Evolutionary conservation across 2,329 filamentous ascomycete genomes (phyloP), one percentile per base, ranked within the genome.

Genomic region (Fusarium protoensiforme): DNA sequence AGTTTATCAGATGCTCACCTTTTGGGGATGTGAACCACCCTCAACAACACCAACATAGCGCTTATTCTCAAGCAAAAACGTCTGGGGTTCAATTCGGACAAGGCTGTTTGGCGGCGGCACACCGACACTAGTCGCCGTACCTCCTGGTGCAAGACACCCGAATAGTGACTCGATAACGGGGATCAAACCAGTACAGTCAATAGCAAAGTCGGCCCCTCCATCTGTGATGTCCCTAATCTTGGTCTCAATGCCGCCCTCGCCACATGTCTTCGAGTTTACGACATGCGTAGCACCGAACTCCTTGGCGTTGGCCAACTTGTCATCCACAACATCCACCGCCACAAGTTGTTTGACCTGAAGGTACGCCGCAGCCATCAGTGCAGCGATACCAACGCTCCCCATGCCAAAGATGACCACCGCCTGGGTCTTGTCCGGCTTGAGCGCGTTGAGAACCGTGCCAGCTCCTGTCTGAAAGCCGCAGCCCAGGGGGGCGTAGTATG

Each of bases 401-500:
- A 69, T 51, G 2, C 67, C 67, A 36, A 69, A 69, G 2, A 69
- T 69, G 2, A 60, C 67, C 0, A 69, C 56, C 1, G 60, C 61
- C 13, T 69, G 35, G 11, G 60, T 36, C 18, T 61, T 69, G 14
- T 56, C 38, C 5, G 64, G 67, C 18, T 69, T 69, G 1, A 69
- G 48, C 5, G 18, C 67, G 29, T 69, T 69, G 22, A 69, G 31
- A 6, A 69, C 7, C 4, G 67, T 69, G 5, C 67, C 67, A 2
- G 67, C 67, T 3, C 67, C 67, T 11, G 67, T 69, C 48, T 69
- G 67, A 35, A 69, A 69, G 20, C 67, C 64, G 18, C 67, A 69
- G 9, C 67, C 67, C 8, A 70, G 64, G 2, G 67, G 64, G 9
- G 64, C 56, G 22, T 61, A 70, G 56, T 67, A 61, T 18, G 64